These are phyloP conservation scores for Debaryomycetaceae sp. DNA, from an alignment of 1,139 yeast species.

Conservation along the genomic window DNA sequence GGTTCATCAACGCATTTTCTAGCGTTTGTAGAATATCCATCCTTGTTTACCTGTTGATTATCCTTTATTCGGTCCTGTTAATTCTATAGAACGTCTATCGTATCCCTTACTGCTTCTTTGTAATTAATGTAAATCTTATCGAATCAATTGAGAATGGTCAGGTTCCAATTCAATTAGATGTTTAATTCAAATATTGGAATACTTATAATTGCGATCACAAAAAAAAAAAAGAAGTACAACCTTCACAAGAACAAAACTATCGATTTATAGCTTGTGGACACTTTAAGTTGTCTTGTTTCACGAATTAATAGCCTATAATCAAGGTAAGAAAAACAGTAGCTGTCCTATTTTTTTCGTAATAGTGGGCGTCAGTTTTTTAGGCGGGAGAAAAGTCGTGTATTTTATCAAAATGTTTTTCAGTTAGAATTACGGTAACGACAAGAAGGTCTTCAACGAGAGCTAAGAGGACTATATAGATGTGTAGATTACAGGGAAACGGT, in stretches of 20 bases:
- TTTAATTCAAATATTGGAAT: not conserved
- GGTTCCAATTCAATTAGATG: not conserved
- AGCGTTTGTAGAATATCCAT: constrained; percentile 74
- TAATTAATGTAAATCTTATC: too few relatives aligned
- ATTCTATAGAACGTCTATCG: too few relatives aligned
- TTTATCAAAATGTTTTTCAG: not conserved
- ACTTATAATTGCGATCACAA: not conserved
- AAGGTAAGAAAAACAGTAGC: not conserved
- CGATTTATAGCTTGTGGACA: too few relatives aligned
- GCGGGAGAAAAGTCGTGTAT: constrained; percentile 1
- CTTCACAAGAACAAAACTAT: not conserved
- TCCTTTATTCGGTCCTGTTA: too few relatives aligned
- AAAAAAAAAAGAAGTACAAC: not conserved
- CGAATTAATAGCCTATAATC: too few relatives aligned
- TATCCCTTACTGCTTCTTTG: not conserved
- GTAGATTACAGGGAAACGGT: constrained; percentile 1
- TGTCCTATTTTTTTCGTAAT: not conserved
- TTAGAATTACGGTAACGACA: not conserved
- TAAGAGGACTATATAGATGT: not conserved
- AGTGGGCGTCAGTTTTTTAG: constrained; percentile 4
- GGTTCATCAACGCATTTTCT: constrained; percentile 72
- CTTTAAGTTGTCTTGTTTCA: too few relatives aligned
- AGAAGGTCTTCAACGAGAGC: not conserved
- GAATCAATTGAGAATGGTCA: not conserved
- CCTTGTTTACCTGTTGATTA: not conserved